Evolutionary conservation across 129 eudicot species (phyloP), one percentile per base, ranked within the genome.

Genomic region (Flaveria robusta): DNA sequence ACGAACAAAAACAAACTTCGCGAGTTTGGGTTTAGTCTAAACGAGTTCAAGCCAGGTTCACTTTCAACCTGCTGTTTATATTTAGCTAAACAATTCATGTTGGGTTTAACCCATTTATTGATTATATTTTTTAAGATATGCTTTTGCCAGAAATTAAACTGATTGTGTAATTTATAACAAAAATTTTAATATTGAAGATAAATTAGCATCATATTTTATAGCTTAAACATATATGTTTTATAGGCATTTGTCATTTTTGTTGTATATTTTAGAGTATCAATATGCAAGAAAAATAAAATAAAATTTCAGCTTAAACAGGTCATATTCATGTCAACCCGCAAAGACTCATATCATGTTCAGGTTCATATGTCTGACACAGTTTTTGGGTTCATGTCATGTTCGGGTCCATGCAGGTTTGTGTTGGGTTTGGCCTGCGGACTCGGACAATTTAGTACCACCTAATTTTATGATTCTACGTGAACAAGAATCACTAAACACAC

Each of bases 391-490:
- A 1, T 27, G 43, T 27, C 68, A 7, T 5, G 66, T 23, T 26
- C 2, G 14, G 22, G 4, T 29, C 9, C 8, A 8, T 43, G 47
- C 47, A 26, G 22, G 12, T 63, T 15, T 7, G n/a, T 63, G 68
- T 63, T 11, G 7, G 12, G 39, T 60, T 60, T 60, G 15, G 13
- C 41, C 19, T 3, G n/a, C 34, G 18, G 14, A 26, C 67, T 24
- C n/a, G 20, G 12, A 19, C 68, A 20, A 27, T 15, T 27, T 27
- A 15, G 31, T 42, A 29, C 22, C 68, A 37, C 29, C 7, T 11
- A 73, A 16, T 55, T 51, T 66, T 24, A 54, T 67, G 74, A 67
- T 45, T 78, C 59, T 10, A 46, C 15, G 62, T 67, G 43, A 22
- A 22, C 37, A 74, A 23, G 20, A 24, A 34, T 16, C 20, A 49